Base-by-base conservation (phyloP, 2,329 filamentous ascomycete species). In the Neofusicoccum laricinum region DNA sequence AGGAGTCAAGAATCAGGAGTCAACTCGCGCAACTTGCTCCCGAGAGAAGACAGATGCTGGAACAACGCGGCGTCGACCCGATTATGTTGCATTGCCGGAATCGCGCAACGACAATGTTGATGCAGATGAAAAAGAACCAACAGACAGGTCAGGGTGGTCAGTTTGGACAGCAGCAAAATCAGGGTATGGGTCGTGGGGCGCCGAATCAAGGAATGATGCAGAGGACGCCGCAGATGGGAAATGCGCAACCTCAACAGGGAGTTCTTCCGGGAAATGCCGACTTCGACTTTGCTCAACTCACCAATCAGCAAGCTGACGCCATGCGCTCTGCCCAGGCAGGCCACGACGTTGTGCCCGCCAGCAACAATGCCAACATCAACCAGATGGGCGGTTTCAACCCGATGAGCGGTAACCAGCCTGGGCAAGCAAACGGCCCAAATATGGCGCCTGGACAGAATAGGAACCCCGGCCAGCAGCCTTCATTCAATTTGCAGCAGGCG, bases 271-370 rank as follows among this genome's bases (percentile, higher is more conserved):
- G 71, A 69, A 21, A 72, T 67, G 67, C 73, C 51, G 71, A 75
- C 0, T 75, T 82, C 62, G 79, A 82, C 67, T 80, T 87, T 67
- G 82, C 84, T 63, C 83, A 85, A 48, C 81, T 88, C 43, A 79
- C 86, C 64, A 62, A 50, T 32, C 86, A 88, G 68, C 86, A 88
- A 73, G 83, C 82, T 45, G 86, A 86, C 67, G 86, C 85, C n/a
- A 74, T 87, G 68, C 84, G 85, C 61, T 82, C 83, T 15, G 84
- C 86, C 69, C 84, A 88, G 72, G 83, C 83, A 55, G 86, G 86
- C 8, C 84, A 87, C 67, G 77, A 84, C 46, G 86, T 88, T n/a
- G 86, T 89, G 3, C 86, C 86, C 10, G 86, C 85, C 6, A 89
- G 85, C 73, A 85, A 84, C 69, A 84, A 84, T 61, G 79, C 80